These are phyloP conservation scores for Solanum dulcamara DNA, from an alignment of 257 asterid genomes.

Conservation along the genomic window DNA sequence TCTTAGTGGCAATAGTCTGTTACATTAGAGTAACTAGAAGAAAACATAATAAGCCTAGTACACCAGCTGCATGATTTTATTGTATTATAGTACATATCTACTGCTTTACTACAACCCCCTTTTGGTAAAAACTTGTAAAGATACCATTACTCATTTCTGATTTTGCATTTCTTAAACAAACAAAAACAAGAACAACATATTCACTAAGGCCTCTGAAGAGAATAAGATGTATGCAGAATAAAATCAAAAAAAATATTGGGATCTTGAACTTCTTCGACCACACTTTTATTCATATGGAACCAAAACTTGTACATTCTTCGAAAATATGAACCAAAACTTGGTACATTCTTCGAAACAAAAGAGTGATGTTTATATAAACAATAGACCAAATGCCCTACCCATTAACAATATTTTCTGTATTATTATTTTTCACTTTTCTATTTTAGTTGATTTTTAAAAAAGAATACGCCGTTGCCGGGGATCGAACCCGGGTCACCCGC, in stretches of 20 bases:
- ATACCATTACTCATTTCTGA: background rate
- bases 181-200: no score
- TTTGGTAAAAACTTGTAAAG: background rate
- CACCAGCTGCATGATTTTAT: background rate
- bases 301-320: background rate
- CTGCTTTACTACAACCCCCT: background rate
- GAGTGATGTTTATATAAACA: no score
- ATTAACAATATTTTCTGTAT: background rate
- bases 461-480: no score
- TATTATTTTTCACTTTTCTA: no score
- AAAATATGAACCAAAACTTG: no score
- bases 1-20: conserved; percentile 39
- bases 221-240: background rate
- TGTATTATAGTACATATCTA: background rate
- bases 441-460: background rate
- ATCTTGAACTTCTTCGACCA: background rate
- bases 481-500: conserved; percentile 47
- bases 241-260: background rate
- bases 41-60: conserved; percentile 1
- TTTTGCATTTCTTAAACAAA: background rate
- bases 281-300: background rate
- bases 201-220: no score
- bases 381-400: conserved; percentile 57
- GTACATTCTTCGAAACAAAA: no score
- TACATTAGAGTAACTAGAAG: conserved; percentile 60